Base-by-base conservation (phyloP, 2,329 filamentous ascomycete genomes). In the Neofusicoccum cordaticola region DNA sequence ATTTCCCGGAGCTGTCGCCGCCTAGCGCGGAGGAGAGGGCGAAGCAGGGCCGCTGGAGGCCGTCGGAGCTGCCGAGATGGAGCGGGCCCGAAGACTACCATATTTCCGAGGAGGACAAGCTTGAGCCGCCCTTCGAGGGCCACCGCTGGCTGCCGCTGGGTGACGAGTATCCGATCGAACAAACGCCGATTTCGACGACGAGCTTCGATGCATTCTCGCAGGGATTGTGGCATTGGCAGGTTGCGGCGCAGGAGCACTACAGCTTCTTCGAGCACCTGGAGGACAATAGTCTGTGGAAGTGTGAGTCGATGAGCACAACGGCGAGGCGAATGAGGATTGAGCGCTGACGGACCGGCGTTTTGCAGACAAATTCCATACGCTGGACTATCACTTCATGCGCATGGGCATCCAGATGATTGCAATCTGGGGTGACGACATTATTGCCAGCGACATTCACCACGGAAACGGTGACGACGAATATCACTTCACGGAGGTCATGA, bases 361-460 rank as follows among this genome's bases (percentile, higher is more conserved):
- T n/a, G 17, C 35, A 62, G 47, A 70, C 62, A 69, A 69, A 48
- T 69, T 70, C 52, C 60, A 66, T 9, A 65, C 69, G 37, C 83
- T 82, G 75, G 79, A 83, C 63, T 83, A 84, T 51, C 78, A 82
- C 15, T 82, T 81, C 34, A 76, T 78, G 60, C 78, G 83, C 27
- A 79, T 85, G 69, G 85, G 82, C 53, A 81, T 84, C 35, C 84
- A 85, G 68, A 84, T 87, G 67, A 76, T 83, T 47, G 83, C 81
- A 48, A 79, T 87, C 57, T 80, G 82, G 75, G 83, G 83, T n/a
- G 75, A 75, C 35, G 83, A 86, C 68, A 81, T 84, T 48, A 76
- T 79, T n/a, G 72, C 74, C 39, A 63, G 63, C 53, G 79, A 83
- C 63, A 65, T 65, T 6, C 75, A 82, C 41, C 82, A 83, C 2